Percentiles rank a stretch among this genome's conserved stretches.
Evolutionary conservation across 2,329 filamentous ascomycete species (phyloP).

Genomic region (Ophiostoma sp.): DNA sequence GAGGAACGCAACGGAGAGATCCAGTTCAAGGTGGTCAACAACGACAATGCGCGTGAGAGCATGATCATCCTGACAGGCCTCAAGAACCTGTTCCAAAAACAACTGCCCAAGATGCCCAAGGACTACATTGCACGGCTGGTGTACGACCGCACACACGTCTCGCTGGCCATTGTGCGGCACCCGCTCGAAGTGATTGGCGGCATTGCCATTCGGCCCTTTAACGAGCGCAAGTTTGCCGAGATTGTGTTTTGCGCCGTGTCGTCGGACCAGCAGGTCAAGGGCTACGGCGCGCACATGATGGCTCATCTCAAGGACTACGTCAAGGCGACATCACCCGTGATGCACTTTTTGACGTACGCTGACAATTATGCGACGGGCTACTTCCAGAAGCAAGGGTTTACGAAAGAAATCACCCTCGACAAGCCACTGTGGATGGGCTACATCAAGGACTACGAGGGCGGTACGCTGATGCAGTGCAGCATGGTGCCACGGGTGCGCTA

Average conservation of each 20-base stretch:
- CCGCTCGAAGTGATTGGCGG: constrained; percentile 94
- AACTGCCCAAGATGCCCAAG: constrained; percentile 98
- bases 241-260: constrained; percentile 99
- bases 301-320: constrained; percentile 97
- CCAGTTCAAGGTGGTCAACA: constrained; percentile 97
- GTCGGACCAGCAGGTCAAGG: constrained; percentile 97
- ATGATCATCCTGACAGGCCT: constrained; percentile 92
- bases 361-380: constrained; percentile 99
- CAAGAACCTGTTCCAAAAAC: constrained; percentile 98
- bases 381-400: constrained; percentile 99
- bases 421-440: constrained; percentile 97
- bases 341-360: constrained; percentile 98
- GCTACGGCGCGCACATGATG: constrained; percentile 97
- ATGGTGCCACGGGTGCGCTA: constrained; percentile 98
- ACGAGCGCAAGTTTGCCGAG: constrained; percentile 88
- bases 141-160: constrained; percentile 94
- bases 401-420: constrained; percentile 94
- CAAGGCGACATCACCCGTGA: constrained; percentile 92
- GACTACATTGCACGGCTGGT: constrained; percentile 97
- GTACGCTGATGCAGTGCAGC: constrained; percentile 98
- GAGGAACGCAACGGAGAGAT: constrained; percentile 95
- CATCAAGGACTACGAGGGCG: constrained; percentile 98
- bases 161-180: constrained; percentile 96
- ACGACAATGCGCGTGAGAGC: constrained; percentile 83
- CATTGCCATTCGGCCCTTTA: constrained; percentile 94